Evolutionary conservation across 176 grass and related monocot genomes (phyloP).

Genomic region (Pontederia crassipes): DNA sequence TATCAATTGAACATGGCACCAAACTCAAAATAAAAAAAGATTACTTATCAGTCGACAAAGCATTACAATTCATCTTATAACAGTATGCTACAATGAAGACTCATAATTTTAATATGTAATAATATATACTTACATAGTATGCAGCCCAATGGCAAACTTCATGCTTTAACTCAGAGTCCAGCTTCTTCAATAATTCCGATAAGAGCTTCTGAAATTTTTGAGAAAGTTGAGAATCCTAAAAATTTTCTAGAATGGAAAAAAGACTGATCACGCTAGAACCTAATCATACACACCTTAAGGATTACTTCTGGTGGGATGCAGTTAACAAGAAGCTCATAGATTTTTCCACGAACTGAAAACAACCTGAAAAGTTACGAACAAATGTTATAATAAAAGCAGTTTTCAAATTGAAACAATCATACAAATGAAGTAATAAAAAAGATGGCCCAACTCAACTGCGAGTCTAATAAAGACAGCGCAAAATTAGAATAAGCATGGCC

Average conservation of each 20-base stretch:
- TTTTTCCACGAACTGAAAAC: conserved; percentile 79
- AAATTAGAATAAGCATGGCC: too few relatives aligned
- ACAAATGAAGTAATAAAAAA: too few relatives aligned
- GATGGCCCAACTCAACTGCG: too few relatives aligned
- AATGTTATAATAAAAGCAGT: neutral
- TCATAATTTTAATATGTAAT: neutral
- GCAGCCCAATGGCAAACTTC: conserved; percentile 98
- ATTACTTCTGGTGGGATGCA: conserved; percentile 96
- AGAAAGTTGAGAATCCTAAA: conserved; percentile 5
- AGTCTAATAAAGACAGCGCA: too few relatives aligned
- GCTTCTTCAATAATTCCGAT: conserved; percentile 79
- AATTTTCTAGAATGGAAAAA: neutral
- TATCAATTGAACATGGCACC: too few relatives aligned
- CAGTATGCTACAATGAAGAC: neutral
- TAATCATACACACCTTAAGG: conserved; percentile 64
- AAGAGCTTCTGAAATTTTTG: conserved; percentile 62
- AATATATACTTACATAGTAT: conserved; percentile 70
- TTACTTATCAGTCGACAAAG: too few relatives aligned
- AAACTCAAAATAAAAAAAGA: too few relatives aligned
- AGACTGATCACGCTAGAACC: conserved; percentile 13
- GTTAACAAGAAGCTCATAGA: conserved; percentile 95
- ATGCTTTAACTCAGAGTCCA: conserved; percentile 91
- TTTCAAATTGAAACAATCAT: too few relatives aligned
- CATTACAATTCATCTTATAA: too few relatives aligned
- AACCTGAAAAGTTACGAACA: conserved; percentile 36